Conservation (phyloP, 148 eudicot genomes). For the Vaccinium vitisidaea region DNA sequence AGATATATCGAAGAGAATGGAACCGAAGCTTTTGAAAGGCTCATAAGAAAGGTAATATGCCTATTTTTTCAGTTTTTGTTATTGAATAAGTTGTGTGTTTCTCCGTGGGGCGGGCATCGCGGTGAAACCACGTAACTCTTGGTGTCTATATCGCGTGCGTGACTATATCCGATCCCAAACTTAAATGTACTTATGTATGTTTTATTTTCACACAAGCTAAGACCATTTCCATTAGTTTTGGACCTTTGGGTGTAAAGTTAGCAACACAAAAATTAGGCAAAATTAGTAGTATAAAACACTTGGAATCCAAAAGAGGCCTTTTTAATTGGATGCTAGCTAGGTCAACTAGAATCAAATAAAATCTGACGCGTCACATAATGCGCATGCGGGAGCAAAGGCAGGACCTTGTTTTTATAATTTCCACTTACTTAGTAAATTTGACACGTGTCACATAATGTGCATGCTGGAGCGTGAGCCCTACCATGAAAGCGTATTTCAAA, state of each 20-base stretch:
- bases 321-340: background rate
- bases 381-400: background rate
- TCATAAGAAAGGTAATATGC: constrained; percentile 37
- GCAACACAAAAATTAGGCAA: background rate
- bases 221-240: background rate
- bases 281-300: background rate
- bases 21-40: constrained; percentile 48
- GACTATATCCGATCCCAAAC: too few species aligned
- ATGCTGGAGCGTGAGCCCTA: too few species aligned
- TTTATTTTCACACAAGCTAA: background rate
- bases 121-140: too few species aligned
- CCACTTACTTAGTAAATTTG: too few species aligned
- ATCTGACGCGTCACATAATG: too few species aligned
- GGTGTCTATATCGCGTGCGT: too few species aligned
- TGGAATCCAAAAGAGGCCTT: background rate
- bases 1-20: constrained; percentile 53
- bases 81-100: too few species aligned
- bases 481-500: too few species aligned
- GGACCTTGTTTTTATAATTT: background rate
- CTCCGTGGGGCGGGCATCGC: too few species aligned
- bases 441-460: too few species aligned
- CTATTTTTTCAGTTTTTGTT: too few species aligned
- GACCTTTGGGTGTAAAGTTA: background rate
- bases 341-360: background rate
- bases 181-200: background rate